A percentile compares a stretch with the other conserved stretches of the same genome.
These are phyloP conservation scores for Fraxinus americana DNA, from an alignment of 257 asterid species.

Conservation along the genomic window DNA sequence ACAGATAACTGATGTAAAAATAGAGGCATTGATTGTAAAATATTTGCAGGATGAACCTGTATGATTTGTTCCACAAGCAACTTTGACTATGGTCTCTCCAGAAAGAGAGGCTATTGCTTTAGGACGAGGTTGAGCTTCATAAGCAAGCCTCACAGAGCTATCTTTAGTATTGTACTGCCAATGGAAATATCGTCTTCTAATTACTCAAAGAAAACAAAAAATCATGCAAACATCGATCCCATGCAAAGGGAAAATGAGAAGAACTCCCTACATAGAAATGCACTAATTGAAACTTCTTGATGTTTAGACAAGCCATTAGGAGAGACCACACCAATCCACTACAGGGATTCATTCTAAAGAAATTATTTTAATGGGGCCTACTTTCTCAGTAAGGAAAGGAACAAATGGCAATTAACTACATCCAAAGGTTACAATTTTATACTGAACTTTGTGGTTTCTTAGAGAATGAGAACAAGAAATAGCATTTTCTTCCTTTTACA, in stretches of 20 bases:
- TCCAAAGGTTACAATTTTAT: not conserved
- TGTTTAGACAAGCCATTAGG: not conserved
- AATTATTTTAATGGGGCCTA: not conserved
- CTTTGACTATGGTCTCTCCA: constrained; percentile 91
- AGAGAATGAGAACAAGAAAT: not conserved
- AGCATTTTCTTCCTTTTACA: not conserved
- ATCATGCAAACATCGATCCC: not conserved
- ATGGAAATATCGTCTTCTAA: constrained; percentile 17
- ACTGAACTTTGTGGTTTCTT: not conserved
- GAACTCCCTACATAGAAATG: not conserved
- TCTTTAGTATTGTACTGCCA: constrained; percentile 91
- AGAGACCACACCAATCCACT: not conserved
- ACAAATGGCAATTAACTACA: not conserved
- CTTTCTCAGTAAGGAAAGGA: not conserved
- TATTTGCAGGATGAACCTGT: constrained; percentile 55
- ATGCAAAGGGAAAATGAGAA: constrained; percentile 4
- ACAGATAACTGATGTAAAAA: not conserved
- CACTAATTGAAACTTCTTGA: not conserved
- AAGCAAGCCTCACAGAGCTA: constrained; percentile 94
- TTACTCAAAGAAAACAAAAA: constrained; percentile 14
- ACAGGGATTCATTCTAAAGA: not conserved
- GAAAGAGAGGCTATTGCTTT: constrained; percentile 81
- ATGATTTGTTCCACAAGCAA: constrained; percentile 95
- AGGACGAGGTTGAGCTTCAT: constrained; percentile 98
- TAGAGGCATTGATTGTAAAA: constrained; percentile 8